Conservation (phyloP, 768 basidiomycete genomes). For the Leccinum truebloodii region DNA sequence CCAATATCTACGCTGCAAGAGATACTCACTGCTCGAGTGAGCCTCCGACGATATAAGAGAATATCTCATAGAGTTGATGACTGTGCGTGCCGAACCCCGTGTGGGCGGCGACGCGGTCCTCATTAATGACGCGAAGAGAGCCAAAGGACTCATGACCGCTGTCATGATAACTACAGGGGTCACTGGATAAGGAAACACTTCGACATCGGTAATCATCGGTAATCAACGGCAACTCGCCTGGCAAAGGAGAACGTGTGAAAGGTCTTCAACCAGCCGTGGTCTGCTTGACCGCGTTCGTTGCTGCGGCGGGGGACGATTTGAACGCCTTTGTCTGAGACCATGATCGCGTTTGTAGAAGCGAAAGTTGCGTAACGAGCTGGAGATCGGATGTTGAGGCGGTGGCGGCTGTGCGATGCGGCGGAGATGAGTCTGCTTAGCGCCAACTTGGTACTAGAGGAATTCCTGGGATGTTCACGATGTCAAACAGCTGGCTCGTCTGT, state of each 20-base stretch:
- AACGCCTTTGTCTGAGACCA: slow-evolving; percentile 21
- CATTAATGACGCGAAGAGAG: slow-evolving; percentile 85
- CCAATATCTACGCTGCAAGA: background rate
- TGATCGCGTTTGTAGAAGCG: slow-evolving; percentile 7
- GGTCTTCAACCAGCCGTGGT: slow-evolving; percentile 87
- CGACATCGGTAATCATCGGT: background rate
- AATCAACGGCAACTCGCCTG: slow-evolving; percentile 43
- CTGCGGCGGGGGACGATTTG: slow-evolving; percentile 56
- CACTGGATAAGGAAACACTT: background rate
- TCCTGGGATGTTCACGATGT: background rate
- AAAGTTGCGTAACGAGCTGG: background rate
- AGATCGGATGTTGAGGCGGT: background rate
- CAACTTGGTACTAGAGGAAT: slow-evolving; percentile 5
- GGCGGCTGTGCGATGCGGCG: background rate
- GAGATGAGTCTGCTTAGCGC: slow-evolving; percentile 6
- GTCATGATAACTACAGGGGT: slow-evolving; percentile 56
- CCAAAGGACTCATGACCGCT: slow-evolving; percentile 61
- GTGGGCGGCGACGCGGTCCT: slow-evolving; percentile 75
- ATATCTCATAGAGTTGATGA: slow-evolving; percentile 89
- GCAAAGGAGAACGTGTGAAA: slow-evolving; percentile 86
- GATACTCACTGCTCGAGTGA: slow-evolving; percentile 74
- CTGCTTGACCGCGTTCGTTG: slow-evolving; percentile 66
- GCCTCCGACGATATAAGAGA: slow-evolving; percentile 81
- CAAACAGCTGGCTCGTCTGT: background rate
- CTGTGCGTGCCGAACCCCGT: slow-evolving; percentile 87